These are phyloP conservation scores for Sanghuangporus baumii DNA, from an alignment of 1,284 basidiomycete genomes.

Conservation along the genomic window DNA sequence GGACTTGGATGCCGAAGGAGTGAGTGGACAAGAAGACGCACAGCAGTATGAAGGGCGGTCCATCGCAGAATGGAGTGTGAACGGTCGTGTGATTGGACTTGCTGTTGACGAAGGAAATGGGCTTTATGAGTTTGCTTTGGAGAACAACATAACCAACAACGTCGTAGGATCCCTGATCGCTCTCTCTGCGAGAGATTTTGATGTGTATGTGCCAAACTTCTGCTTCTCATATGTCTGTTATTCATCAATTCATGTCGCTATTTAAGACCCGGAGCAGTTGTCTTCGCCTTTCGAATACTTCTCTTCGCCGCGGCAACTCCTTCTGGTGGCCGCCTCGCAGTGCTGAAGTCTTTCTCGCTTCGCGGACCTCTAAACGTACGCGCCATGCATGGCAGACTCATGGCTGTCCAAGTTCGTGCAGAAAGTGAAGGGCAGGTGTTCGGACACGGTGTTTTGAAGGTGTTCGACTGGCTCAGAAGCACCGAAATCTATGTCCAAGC, in stretches of 20 bases:
- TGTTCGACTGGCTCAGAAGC: constrained; percentile 13
- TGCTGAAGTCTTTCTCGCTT: not conserved
- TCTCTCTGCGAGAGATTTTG: constrained; percentile 6
- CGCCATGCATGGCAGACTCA: constrained; percentile 5
- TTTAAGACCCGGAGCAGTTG: not conserved
- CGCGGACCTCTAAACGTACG: constrained; percentile 6
- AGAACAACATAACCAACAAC: no score
- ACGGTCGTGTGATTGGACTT: constrained; percentile 5
- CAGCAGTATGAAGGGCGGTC: not conserved
- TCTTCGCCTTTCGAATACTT: constrained; percentile 5
- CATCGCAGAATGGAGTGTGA: constrained; percentile 6
- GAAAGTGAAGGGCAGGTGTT: not conserved
- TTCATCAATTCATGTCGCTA: not conserved
- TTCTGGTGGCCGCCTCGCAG: not conserved
- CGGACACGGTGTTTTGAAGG: constrained; percentile 8
- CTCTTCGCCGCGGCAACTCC: not conserved
- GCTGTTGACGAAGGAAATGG: constrained; percentile 12
- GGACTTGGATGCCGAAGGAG: constrained; percentile 7
- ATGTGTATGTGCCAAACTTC: not conserved
- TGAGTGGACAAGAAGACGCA: not conserved
- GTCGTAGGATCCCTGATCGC: constrained; percentile 6
- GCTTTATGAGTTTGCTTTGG: not conserved
- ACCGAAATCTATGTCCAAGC: not conserved
- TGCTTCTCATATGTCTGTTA: not conserved
- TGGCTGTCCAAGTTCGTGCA: constrained; percentile 6